Base-by-base conservation (phyloP, 805 yeast genomes). In the Hanseniaspora pseudoguilliermondii region DNA sequence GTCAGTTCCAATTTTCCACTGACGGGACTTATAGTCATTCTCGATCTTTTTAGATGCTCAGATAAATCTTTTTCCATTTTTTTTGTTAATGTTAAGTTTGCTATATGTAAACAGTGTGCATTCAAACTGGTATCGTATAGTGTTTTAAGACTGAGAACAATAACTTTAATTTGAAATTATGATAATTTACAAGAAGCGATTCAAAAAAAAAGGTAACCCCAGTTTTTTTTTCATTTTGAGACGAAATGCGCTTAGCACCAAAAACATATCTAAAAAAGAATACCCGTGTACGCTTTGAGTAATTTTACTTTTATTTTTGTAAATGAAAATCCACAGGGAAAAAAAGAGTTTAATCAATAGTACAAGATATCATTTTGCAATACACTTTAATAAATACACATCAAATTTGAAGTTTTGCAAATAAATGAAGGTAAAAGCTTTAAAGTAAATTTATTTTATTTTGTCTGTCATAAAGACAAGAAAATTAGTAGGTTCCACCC, bases 21-120 rank as follows among this genome's bases (percentile, higher is more conserved):
- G 9, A 47, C 40, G 3, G 55, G 55, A 20, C 44, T 51, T 9
- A 51, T 51, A 2, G 32, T 39, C 49, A 43, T 43, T 50, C 54
- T 38, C 16, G 44, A n/a, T 34, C 44, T 50, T 32, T 41, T 50
- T 8, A 32, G 13, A 11, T 18, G 27, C 2, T 46, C 23, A 23
- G n/a, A 16, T n/a, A 34, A 9, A 20, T 46, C 29, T 10, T 34
- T n/a, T 13, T 25, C 35, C 27, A 34, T 34, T 34, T 32, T 29
- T 9, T 11, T 21, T 46, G 6, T 11, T 32, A 32, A 10, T 32
- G 13, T 32, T 32, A 13, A 32, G 35, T 7, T 32, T 2, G 3
- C 15, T 32, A 32, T 32, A 32, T 32, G 15, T 11, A 10, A 32
- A 11, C 11, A 32, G 11, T 32, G 35, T 32, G 35, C 35, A 32